A percentile compares a stretch with the other conserved stretches of the same genome.
phyloP scores from a whole-genome alignment of 192 early-diverging fungal species.

The Endogone sp. region DNA sequence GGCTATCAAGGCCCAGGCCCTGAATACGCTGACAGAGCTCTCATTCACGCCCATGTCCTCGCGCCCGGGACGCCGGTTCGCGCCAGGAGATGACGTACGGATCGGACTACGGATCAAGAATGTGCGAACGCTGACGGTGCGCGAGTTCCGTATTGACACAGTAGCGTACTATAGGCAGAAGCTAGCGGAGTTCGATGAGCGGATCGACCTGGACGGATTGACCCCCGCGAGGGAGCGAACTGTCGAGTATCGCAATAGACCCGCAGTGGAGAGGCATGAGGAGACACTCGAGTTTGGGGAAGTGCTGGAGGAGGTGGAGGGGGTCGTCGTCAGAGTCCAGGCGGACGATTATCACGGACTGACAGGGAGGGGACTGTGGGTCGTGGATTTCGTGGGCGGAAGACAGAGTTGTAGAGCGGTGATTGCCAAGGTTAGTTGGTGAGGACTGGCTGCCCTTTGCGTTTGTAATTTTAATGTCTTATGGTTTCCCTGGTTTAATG shows the following conservation, averaged over 20 bases:
- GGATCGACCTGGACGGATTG: constrained; percentile 25
- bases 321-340: background rate
- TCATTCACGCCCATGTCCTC: constrained; percentile 1
- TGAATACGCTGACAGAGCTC: background rate
- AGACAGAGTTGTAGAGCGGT: constrained; percentile 33
- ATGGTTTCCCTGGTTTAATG: too few relatives aligned
- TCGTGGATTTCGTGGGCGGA: constrained; percentile 43
- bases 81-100: constrained; percentile 23
- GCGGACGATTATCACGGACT: constrained; percentile 26
- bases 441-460: too few relatives aligned
- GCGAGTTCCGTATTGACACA: constrained; percentile 41
- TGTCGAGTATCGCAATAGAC: background rate
- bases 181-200: constrained; percentile 3
- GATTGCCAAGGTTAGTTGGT: constrained; percentile 40
- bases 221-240: constrained; percentile 39
- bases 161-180: constrained; percentile 31
- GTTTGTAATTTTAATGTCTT: too few relatives aligned
- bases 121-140: constrained; percentile 27
- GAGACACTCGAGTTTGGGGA: constrained; percentile 28
- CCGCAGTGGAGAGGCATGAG: constrained; percentile 15
- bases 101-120: constrained; percentile 38
- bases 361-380: constrained; percentile 37
- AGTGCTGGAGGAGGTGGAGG: background rate
- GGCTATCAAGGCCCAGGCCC: background rate
- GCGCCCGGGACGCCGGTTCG: constrained; percentile 2